Conservation (phyloP, 768 basidiomycete genomes). For the Podaxis pistillaris region DNA sequence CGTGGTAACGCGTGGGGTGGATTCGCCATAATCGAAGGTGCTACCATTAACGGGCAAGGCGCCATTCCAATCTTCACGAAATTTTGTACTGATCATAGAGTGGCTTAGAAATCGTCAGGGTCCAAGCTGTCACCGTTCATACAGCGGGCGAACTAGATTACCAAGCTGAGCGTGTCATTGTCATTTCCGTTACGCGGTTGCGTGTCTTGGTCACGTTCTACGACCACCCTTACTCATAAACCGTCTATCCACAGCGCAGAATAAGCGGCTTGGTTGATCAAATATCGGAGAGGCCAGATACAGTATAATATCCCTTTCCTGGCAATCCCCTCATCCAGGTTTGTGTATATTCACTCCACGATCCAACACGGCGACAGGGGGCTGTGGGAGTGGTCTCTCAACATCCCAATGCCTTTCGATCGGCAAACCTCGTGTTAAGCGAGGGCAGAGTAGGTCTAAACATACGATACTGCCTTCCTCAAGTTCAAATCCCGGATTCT, state of each 20-base stretch:
- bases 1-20: slow-evolving; percentile 8
- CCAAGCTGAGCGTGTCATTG: background rate
- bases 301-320: background rate
- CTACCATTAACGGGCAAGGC: background rate
- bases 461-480: background rate
- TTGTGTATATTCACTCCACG: background rate
- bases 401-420: background rate
- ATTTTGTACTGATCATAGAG: background rate
- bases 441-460: background rate
- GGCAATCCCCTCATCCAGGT: background rate
- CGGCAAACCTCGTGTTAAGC: background rate
- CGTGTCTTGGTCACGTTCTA: background rate
- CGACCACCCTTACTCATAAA: background rate
- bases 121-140: background rate
- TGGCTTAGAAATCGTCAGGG: slow-evolving; percentile 2
- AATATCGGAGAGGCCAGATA: background rate
- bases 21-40: background rate
- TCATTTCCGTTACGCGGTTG: background rate
- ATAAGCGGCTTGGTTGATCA: background rate
- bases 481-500: background rate
- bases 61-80: background rate
- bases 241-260: background rate
- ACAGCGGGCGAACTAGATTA: background rate
- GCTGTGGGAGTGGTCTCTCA: background rate
- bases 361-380: background rate